phyloP scores from a whole-genome alignment of 805 yeast species.

The Pichia rugopelliculosa region DNA sequence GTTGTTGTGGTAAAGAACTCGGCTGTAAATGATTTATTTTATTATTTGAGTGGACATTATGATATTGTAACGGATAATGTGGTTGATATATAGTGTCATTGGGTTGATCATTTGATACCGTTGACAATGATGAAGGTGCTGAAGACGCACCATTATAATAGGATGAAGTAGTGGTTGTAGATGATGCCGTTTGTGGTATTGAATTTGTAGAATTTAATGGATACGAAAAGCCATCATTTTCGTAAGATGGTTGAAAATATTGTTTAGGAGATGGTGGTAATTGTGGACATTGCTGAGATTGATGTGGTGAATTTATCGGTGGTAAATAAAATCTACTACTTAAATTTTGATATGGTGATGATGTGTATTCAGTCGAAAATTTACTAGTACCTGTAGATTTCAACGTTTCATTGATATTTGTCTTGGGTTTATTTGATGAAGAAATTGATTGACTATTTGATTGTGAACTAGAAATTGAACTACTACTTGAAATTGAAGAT shows the following conservation, averaged over 20 bases:
- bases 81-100: neutral
- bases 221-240: neutral
- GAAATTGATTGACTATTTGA: neutral
- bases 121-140: neutral
- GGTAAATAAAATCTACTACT: neutral
- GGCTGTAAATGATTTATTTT: neutral
- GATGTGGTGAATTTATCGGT: neutral
- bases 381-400: neutral
- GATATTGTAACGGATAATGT: neutral
- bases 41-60: neutral
- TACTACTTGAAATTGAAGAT: neutral
- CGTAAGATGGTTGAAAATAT: neutral
- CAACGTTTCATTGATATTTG: neutral
- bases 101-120: neutral
- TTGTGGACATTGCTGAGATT: neutral
- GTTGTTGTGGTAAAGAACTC: neutral
- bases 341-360: neutral
- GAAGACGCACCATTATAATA: neutral
- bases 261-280: neutral
- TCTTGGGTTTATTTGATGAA: neutral
- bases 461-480: neutral
- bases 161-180: neutral
- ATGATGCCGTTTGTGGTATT: neutral
- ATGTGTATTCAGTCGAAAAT: neutral
- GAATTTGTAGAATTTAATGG: neutral